Evolutionary conservation across 768 basidiomycete genomes (phyloP).

Genomic region (Tricholoma furcatifolium): DNA sequence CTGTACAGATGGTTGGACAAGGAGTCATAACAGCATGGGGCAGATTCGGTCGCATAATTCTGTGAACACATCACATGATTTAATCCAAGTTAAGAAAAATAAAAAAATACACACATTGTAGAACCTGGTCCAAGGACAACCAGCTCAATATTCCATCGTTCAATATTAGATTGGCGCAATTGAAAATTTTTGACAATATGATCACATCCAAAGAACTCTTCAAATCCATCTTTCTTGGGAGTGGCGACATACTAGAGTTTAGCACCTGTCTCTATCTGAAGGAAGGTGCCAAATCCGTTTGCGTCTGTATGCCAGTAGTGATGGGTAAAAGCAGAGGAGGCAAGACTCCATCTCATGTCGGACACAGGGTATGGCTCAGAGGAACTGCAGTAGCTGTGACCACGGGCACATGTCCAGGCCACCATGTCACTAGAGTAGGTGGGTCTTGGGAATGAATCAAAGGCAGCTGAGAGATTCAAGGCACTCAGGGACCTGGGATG

Average conservation of each 20-base stretch:
- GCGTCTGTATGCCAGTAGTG: conserved; percentile 6
- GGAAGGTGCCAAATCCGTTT: background rate
- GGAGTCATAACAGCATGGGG: conserved; percentile 11
- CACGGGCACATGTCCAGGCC: background rate
- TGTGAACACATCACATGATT: too few relatives aligned
- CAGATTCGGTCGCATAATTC: background rate
- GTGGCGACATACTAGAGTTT: background rate
- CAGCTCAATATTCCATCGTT: background rate
- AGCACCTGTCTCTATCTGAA: background rate
- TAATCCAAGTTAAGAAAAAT: too few relatives aligned
- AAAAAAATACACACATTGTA: background rate
- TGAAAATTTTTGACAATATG: background rate
- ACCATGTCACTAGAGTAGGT: background rate
- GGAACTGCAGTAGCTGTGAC: background rate
- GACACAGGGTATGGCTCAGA: background rate
- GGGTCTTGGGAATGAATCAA: background rate
- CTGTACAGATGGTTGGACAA: conserved; percentile 4
- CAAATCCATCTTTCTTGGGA: background rate
- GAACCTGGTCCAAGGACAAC: background rate
- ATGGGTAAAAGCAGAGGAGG: background rate
- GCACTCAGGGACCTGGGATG: background rate
- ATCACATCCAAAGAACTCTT: background rate
- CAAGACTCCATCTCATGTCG: background rate
- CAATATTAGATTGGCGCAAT: background rate
- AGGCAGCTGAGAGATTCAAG: background rate